These are phyloP conservation scores for Arthroderma sp. DNA, from an alignment of 2,329 filamentous ascomycete genomes.

Conservation along the genomic window DNA sequence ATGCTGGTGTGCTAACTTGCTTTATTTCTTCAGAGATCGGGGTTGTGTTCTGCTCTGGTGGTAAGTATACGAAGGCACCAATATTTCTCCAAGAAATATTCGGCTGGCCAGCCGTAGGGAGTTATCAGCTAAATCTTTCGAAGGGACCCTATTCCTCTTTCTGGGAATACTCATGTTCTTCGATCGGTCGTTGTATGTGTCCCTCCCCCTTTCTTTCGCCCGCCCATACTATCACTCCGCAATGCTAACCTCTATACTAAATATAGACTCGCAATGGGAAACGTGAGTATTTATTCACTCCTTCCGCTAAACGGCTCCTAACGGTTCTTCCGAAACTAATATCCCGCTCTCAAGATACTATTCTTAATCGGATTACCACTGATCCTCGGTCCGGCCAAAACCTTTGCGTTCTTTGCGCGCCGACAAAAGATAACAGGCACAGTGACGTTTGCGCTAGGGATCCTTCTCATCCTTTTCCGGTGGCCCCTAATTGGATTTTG, in stretches of 20 bases:
- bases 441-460: slow-evolving; percentile 70
- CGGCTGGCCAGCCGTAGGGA: no score
- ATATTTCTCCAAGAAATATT: no score
- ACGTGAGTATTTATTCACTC: slow-evolving; percentile 37
- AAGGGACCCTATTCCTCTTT: slow-evolving; percentile 88
- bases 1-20: background rate
- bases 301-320: background rate
- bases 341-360: slow-evolving; percentile 57
- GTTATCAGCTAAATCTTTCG: background rate
- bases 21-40: slow-evolving; percentile 58
- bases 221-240: slow-evolving; percentile 1
- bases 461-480: slow-evolving; percentile 70
- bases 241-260: background rate
- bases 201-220: slow-evolving; percentile 1
- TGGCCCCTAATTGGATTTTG: slow-evolving; percentile 88
- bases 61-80: slow-evolving; percentile 64
- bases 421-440: slow-evolving; percentile 88
- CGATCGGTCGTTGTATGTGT: slow-evolving; percentile 76
- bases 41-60: slow-evolving; percentile 93
- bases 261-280: slow-evolving; percentile 86
- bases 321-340: slow-evolving; percentile 1
- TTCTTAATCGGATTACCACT: slow-evolving; percentile 94
- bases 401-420: slow-evolving; percentile 84
- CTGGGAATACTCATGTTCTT: slow-evolving; percentile 95
- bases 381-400: slow-evolving; percentile 87